Percentiles rank a stretch among this genome's conserved stretches.
Conservation (phyloP, 352 stramenopile species). For the Peronospora destructor region DNA sequence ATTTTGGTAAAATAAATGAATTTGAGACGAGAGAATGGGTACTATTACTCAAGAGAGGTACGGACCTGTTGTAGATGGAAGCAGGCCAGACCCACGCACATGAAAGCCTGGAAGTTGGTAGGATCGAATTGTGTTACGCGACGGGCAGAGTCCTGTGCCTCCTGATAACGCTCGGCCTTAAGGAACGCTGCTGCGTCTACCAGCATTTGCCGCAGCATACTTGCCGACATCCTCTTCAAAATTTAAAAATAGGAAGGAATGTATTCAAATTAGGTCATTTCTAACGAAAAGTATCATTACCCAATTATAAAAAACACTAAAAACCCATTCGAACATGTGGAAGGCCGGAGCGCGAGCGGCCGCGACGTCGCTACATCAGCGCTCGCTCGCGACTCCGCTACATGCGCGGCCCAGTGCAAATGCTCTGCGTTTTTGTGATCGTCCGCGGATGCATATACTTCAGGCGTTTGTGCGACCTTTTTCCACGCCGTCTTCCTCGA, state of each 20-base stretch:
- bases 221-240: constrained; percentile 42
- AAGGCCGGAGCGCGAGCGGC: constrained; percentile 16
- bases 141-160: constrained; percentile 56
- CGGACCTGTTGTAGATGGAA: constrained; percentile 64
- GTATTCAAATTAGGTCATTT: background rate
- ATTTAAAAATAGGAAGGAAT: background rate
- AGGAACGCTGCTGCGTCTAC: constrained; percentile 61
- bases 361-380: constrained; percentile 10
- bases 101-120: constrained; percentile 77
- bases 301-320: background rate
- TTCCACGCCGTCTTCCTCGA: constrained; percentile 14
- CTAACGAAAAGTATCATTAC: background rate
- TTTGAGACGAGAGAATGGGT: background rate
- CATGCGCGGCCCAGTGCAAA: background rate
- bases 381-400: constrained; percentile 11
- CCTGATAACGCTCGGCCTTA: constrained; percentile 67
- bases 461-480: constrained; percentile 17
- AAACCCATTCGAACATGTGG: constrained; percentile 18
- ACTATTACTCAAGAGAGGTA: background rate
- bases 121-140: constrained; percentile 71
- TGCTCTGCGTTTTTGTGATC: background rate
- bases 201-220: constrained; percentile 72
- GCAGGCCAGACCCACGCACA: constrained; percentile 72
- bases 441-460: background rate
- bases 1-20: background rate